Base-by-base conservation (phyloP, 306 rosid genomes). In the Leucaena leucocephala region DNA sequence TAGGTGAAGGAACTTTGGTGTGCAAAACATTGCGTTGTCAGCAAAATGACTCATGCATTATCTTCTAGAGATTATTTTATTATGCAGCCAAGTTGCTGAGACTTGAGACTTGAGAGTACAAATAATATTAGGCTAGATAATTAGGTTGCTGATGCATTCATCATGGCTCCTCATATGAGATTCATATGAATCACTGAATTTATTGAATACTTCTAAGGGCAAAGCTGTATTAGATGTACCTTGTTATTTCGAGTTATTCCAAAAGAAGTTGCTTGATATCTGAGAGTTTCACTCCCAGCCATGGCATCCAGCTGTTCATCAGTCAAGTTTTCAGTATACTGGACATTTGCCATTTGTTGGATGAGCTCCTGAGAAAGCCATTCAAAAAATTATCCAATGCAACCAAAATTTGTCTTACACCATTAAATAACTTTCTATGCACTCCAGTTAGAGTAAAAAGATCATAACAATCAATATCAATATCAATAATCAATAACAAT, bases 291-390 rank as follows among this genome's bases (percentile, higher is more conserved):
- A 82, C 99, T 87, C 81, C 99, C 99, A 10, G 99, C 99, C 98
- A 93, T 95, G 45, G 98, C 88, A 85, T 95, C 99, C 84, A 95
- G 86, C 88, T 95, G 99, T 43, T 93, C 99, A 86, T 91, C 99
- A 55, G 99, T 95, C 78, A 95, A 87, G 81, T 95, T 91, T 85
- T 95, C 98, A 0, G 99, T 95, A 87, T 88, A 93, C 79, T 95
- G 99, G 84, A 95, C 96, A 82, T 95, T 95, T 86, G 98, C 99
- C 99, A 95, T 95, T 93, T 95, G 99, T 76, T 95, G 99, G 87
- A 95, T 84, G 65, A 95, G 99, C 84, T 95, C 99, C 99, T 95
- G 85, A 78, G 61, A 77, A 75, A 76, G 71, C 69, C 85, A 81
- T 76, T 61, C 65, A 82, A 73, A 50, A 54, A 75, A 71, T 13